Conservation (phyloP, 192 early-diverging fungal species). For the Coemansia sp. region DNA sequence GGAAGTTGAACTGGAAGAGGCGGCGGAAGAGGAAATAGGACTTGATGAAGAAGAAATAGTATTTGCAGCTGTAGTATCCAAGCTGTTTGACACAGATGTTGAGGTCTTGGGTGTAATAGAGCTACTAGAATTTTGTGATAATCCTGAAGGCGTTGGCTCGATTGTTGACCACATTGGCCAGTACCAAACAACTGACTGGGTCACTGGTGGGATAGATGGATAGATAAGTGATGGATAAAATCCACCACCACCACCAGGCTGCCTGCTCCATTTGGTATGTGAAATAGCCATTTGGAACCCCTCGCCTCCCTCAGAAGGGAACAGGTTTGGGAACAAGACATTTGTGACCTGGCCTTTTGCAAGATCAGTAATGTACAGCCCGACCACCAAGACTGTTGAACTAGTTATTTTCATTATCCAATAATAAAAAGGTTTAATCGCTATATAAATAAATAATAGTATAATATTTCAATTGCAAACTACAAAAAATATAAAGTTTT, state of each 20-base stretch:
- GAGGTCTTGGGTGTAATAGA: too few relatives aligned
- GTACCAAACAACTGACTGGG: too few relatives aligned
- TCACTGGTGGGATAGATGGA: too few relatives aligned
- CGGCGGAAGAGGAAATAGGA: neutral
- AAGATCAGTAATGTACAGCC: neutral
- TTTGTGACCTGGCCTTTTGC: neutral
- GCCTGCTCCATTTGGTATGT: constrained; percentile 4
- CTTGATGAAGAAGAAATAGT: neutral
- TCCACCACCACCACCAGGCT: neutral
- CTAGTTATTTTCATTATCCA: too few relatives aligned
- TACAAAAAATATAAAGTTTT: too few relatives aligned
- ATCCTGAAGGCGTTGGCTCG: too few relatives aligned
- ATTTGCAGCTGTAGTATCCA: neutral
- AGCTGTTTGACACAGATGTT: too few relatives aligned
- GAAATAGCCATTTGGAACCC: neutral
- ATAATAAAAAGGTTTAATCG: neutral
- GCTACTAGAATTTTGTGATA: too few relatives aligned
- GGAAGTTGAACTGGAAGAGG: neutral
- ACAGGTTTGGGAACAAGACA: neutral
- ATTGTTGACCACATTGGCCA: too few relatives aligned
- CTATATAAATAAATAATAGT: neutral
- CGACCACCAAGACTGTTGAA: too few relatives aligned
- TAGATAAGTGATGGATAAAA: too few relatives aligned
- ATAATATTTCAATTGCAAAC: too few relatives aligned
- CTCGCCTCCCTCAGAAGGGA: constrained; percentile 2